Evolutionary conservation across 2,329 filamentous ascomycete genomes (phyloP).

Genomic region (Fusarium begoniae): DNA sequence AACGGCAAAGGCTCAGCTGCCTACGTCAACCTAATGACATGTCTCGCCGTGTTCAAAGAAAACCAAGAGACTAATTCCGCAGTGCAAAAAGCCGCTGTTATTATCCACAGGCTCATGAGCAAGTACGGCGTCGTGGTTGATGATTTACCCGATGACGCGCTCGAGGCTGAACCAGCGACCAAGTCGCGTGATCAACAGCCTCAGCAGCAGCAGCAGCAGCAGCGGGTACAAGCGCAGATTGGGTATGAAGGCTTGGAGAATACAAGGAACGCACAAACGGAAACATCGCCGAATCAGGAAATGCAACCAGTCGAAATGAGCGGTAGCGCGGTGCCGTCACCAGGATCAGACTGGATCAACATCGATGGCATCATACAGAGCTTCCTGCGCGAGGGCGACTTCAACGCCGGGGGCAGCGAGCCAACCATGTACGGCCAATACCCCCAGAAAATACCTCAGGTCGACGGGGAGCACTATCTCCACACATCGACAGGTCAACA

Average conservation of each 20-base stretch:
- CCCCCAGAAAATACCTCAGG: constrained; percentile 10
- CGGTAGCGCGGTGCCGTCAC: constrained; percentile 2
- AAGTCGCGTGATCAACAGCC: constrained; percentile 3
- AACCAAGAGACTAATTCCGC: constrained; percentile 62
- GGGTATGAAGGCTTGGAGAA: neutral
- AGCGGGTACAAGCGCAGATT: neutral
- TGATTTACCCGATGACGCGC: constrained; percentile 14
- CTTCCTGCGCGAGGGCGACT: constrained; percentile 42
- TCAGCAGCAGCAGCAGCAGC: constrained; percentile 1
- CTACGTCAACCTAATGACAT: constrained; percentile 53
- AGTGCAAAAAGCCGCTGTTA: constrained; percentile 55
- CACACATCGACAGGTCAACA: neutral
- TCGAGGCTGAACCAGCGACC: constrained; percentile 1
- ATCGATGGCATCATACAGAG: constrained; percentile 51
- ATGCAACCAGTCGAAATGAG: neutral
- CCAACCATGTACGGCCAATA: neutral
- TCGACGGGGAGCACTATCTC: constrained; percentile 12
- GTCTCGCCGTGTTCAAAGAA: constrained; percentile 56
- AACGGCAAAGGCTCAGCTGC: constrained; percentile 51
- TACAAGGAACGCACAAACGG: neutral
- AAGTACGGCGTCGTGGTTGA: constrained; percentile 49
- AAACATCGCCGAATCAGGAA: neutral
- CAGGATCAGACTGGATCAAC: constrained; percentile 42
- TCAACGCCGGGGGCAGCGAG: neutral
- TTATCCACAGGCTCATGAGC: constrained; percentile 57